phyloP scores from a whole-genome alignment of 1,284 basidiomycete species.

The Boletellus deceptivus region DNA sequence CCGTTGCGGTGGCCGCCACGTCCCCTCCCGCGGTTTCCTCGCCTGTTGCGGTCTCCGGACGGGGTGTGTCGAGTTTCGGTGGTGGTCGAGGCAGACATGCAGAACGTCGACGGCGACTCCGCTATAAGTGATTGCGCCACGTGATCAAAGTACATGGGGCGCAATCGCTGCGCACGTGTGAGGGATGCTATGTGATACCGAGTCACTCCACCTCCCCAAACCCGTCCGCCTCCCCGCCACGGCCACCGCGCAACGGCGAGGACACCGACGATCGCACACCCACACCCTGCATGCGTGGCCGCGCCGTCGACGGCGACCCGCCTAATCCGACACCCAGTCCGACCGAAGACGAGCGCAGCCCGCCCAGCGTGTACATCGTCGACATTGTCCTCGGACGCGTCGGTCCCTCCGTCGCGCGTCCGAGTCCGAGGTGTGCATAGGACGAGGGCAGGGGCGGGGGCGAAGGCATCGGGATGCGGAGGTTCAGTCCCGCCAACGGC shows the following conservation, averaged over 20 bases:
- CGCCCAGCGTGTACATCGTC: constrained; percentile 61
- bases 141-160: constrained; percentile 6
- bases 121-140: constrained; percentile 1
- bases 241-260: background rate
- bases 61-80: constrained; percentile 8
- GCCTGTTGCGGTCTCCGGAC: constrained; percentile 5
- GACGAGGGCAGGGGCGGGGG: background rate
- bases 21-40: constrained; percentile 22
- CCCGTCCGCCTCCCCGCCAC: constrained; percentile 1
- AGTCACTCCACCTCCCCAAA: constrained; percentile 26
- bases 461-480: constrained; percentile 59
- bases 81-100: constrained; percentile 24
- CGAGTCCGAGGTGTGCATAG: constrained; percentile 16
- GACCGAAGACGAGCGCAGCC: constrained; percentile 34
- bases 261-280: background rate
- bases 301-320: constrained; percentile 15
- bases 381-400: constrained; percentile 48
- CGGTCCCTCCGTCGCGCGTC: constrained; percentile 25
- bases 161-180: too few relatives aligned
- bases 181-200: too few relatives aligned
- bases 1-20: constrained; percentile 15
- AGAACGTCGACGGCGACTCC: too few relatives aligned
- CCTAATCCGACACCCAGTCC: constrained; percentile 21
- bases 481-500: constrained; percentile 43
- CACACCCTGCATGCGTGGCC: background rate